These are phyloP conservation scores for Hyphopichia khmerensis DNA, from an alignment of 1,139 yeast genomes.

Conservation along the genomic window DNA sequence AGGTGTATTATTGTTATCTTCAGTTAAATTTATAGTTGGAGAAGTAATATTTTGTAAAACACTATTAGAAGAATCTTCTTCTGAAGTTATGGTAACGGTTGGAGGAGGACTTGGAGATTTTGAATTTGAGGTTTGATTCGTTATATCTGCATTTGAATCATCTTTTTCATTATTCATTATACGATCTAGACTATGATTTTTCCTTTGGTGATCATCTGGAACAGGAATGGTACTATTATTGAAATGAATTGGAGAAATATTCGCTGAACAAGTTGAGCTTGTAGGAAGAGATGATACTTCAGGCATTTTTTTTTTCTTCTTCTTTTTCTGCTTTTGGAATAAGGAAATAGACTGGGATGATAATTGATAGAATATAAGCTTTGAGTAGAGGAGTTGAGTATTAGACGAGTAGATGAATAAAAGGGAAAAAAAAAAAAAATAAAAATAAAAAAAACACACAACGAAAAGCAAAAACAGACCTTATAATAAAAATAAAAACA, in stretches of 20 bases:
- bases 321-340: too few relatives aligned
- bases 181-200: conserved; percentile 2
- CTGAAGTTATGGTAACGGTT: background rate
- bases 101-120: background rate
- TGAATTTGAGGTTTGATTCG: background rate
- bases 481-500: too few relatives aligned
- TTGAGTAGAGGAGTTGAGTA: too few relatives aligned
- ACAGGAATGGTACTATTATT: background rate
- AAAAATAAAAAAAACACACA: too few relatives aligned
- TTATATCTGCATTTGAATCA: background rate
- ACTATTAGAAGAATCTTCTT: background rate
- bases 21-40: background rate
- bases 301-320: too few relatives aligned
- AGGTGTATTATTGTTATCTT: too few relatives aligned
- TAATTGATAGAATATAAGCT: too few relatives aligned
- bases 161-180: conserved; percentile 2
- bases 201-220: background rate
- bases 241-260: background rate
- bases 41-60: background rate
- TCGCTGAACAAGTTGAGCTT: background rate
- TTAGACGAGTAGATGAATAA: too few relatives aligned
- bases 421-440: too few relatives aligned
- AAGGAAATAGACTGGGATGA: too few relatives aligned
- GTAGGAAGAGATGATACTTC: background rate
- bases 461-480: too few relatives aligned